Conservation (phyloP, 345 rosid genomes). For the Eucalyptus sideroxylon region DNA sequence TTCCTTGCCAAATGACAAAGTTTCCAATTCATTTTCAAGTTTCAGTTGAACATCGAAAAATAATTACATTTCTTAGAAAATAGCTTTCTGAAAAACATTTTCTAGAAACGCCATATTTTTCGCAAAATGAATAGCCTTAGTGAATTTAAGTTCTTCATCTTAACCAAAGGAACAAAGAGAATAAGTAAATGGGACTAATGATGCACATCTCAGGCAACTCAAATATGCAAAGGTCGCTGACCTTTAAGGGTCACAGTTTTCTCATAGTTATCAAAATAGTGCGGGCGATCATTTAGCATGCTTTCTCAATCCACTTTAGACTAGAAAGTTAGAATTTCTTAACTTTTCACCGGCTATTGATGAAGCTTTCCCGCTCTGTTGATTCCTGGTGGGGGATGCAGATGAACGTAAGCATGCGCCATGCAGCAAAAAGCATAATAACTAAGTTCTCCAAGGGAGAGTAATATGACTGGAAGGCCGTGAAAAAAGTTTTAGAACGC, state of each 20-base stretch:
- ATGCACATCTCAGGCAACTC: neutral
- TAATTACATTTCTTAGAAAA: too few relatives aligned
- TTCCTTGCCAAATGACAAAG: accelerated
- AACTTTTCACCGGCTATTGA: neutral
- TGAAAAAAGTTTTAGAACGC: neutral
- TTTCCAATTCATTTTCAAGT: too few relatives aligned
- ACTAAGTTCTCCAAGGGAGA: neutral
- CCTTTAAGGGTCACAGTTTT: neutral
- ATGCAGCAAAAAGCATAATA: neutral
- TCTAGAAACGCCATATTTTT: too few relatives aligned
- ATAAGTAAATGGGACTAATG: neutral
- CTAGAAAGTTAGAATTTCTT: neutral
- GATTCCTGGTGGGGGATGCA: neutral
- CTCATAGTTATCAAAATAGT: neutral
- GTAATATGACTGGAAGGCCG: neutral
- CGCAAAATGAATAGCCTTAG: neutral
- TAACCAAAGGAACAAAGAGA: neutral
- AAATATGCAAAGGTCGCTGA: neutral
- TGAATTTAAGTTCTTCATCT: neutral
- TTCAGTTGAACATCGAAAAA: too few relatives aligned
- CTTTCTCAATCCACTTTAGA: neutral
- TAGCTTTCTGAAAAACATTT: accelerated
- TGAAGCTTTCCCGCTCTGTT: neutral
- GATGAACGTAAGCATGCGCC: neutral
- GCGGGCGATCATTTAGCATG: neutral